Conservation (phyloP, 345 rosid genomes). For the Erucastrum elatum region DNA sequence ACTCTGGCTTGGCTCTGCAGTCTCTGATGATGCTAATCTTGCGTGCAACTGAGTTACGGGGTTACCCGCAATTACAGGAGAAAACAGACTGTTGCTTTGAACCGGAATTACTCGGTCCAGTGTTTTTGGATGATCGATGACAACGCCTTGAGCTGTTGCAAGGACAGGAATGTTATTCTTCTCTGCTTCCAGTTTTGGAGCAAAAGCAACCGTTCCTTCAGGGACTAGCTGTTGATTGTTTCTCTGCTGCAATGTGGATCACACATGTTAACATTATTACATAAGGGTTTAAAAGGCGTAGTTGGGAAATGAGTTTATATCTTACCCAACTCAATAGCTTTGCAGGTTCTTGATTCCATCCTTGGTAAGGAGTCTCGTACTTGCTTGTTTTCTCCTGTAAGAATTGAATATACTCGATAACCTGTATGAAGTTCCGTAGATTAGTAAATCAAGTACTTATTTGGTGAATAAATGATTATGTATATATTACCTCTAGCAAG, state of each 20-base stretch:
- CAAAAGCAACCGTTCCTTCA: slow-evolving; percentile 50
- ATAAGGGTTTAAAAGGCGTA: neutral
- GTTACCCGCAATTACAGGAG: slow-evolving; percentile 43
- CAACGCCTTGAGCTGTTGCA: slow-evolving; percentile 25
- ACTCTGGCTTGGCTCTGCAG: slow-evolving; percentile 39
- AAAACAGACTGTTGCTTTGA: slow-evolving; percentile 53
- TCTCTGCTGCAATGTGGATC: slow-evolving; percentile 40
- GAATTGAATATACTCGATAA: slow-evolving; percentile 87
- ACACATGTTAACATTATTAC: neutral
- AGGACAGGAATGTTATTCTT: slow-evolving; percentile 39
- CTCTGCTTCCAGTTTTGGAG: slow-evolving; percentile 62
- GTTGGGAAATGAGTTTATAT: slow-evolving; percentile 7
- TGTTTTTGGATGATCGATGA: neutral
- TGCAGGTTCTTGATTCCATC: slow-evolving; percentile 72
- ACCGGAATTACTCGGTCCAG: slow-evolving; percentile 47
- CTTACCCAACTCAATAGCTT: slow-evolving; percentile 75
- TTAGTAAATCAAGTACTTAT: no score
- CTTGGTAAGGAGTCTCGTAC: slow-evolving; percentile 65
- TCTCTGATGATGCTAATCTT: slow-evolving; percentile 41
- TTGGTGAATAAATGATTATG: neutral
- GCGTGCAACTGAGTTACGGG: slow-evolving; percentile 44
- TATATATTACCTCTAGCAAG: slow-evolving; percentile 68
- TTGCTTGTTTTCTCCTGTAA: slow-evolving; percentile 79
- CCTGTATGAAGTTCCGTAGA: slow-evolving; percentile 44
- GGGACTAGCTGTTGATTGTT: slow-evolving; percentile 47